Evolutionary conservation across 371 early-diverging fungal genomes (phyloP), one percentile per base, ranked within the genome.

Genomic region (Actinomortierella ambigua): DNA sequence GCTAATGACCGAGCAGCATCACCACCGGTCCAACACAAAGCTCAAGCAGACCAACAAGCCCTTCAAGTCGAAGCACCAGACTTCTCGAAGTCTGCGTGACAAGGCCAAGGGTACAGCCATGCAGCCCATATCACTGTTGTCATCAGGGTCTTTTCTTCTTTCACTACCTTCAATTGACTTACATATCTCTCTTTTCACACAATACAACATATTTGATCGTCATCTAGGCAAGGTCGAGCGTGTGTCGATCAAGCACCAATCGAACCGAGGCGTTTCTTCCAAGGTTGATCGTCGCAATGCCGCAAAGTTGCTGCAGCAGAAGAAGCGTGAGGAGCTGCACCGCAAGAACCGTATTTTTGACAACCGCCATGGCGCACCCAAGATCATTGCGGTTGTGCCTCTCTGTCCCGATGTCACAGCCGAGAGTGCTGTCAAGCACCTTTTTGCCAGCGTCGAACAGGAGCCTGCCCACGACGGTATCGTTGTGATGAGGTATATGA

Each of bases 31-130:
- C 29, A 59, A 92, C 53, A 85, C 90, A 54, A 77, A 80, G 52
- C 82, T 93, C 53, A 94, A 94, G 82, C 95, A 95, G 81, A 83
- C 82, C 58, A 96, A 98, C 87, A 98, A 97, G 79, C 88, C 92
- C 40, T 98, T 96, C 88, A 97, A 97, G 81, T 90, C 94, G 13
- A 88, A 90, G 61, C 92, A 93, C 85, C 86, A 94, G 34, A 79
- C 93, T 5, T 97, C 96, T 69, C 86, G 92, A 41, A 66, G 83
- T 9, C 68, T 93, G 51, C 89, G 90, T 68, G 93, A 90, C 61
- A 86, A 86, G 59, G 82, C 85, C 55, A 97, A 96, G 65, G 96
- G 89, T 81, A 69, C 50, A 50, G 28, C n/a, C 28, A 41, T 41
- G 9, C 20, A 23, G 53, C 8, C 39, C 34, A 51, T 20, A 43